Percentiles rank a stretch among this genome's conserved stretches.
phyloP scores from a whole-genome alignment of 2,329 filamentous ascomycete genomes.

The Ophiostoma ips region DNA sequence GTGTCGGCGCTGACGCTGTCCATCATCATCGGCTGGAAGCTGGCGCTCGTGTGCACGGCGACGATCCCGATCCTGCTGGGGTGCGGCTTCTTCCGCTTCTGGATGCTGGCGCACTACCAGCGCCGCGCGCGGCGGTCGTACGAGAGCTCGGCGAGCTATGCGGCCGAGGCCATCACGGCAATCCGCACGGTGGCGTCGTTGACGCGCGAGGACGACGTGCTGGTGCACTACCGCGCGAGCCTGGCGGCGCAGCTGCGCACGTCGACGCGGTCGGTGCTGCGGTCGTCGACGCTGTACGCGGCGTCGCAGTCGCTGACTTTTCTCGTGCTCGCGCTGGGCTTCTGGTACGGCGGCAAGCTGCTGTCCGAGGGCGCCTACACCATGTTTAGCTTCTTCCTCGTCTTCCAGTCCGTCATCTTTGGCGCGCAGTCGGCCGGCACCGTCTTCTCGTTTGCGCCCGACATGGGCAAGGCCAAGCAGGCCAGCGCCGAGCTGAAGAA shows the following conservation, averaged over 20 bases:
- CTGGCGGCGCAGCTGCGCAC: constrained; percentile 52
- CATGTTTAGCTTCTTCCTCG: constrained; percentile 83
- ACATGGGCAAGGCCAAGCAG: constrained; percentile 85
- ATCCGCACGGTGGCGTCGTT: constrained; percentile 89
- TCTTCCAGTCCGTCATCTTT: constrained; percentile 78
- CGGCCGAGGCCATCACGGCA: constrained; percentile 84
- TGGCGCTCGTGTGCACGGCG: constrained; percentile 28
- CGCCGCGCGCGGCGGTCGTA: constrained; percentile 68
- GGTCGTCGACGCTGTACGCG: constrained; percentile 68
- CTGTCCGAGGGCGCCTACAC: constrained; percentile 57
- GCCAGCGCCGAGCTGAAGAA: constrained; percentile 68
- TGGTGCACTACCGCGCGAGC: constrained; percentile 52
- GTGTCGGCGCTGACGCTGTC: constrained; percentile 49
- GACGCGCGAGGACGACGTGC: constrained; percentile 73
- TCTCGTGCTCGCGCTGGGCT: constrained; percentile 71
- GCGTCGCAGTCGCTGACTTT: constrained; percentile 74
- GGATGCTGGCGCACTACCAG: constrained; percentile 54
- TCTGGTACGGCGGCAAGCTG: constrained; percentile 80
- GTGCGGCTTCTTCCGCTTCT: constrained; percentile 44
- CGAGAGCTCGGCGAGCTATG: constrained; percentile 67
- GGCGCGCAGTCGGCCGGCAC: constrained; percentile 83
- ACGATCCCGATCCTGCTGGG: constrained; percentile 26
- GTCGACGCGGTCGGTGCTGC: constrained; percentile 59
- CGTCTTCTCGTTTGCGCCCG: constrained; percentile 78
- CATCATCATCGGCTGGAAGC: constrained; percentile 29